phyloP scores from a whole-genome alignment of 108 stramenopile species.

The Tribonema minus region DNA sequence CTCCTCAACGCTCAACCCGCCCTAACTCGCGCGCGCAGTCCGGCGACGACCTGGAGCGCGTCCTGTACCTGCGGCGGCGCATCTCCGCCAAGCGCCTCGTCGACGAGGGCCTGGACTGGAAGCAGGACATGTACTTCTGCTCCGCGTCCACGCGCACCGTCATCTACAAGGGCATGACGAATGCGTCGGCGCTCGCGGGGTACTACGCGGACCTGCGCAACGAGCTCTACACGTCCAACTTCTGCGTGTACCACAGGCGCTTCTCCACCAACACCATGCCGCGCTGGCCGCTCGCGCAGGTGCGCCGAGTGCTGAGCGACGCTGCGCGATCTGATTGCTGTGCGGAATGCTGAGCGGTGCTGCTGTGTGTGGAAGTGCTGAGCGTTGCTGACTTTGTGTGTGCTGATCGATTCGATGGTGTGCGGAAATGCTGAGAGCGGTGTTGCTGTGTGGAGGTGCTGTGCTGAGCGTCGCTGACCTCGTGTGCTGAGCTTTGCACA shows the following conservation, averaged over 20 bases:
- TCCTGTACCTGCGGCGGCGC: constrained; percentile 33
- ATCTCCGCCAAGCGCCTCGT: constrained; percentile 4
- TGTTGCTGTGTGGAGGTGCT: too few species aligned
- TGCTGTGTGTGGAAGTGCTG: too few species aligned
- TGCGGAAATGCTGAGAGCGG: too few species aligned
- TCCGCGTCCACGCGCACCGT: constrained; percentile 44
- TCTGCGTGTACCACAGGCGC: constrained; percentile 48
- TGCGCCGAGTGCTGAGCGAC: too few species aligned
- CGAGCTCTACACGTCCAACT: constrained; percentile 38
- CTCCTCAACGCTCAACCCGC: too few species aligned
- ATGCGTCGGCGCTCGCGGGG: constrained; percentile 3
- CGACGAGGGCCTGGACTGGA: constrained; percentile 17
- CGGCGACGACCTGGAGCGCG: constrained; percentile 35
- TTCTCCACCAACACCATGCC: constrained; percentile 55
- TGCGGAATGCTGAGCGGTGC: too few species aligned
- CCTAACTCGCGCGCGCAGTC: too few species aligned
- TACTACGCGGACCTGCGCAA: constrained; percentile 40
- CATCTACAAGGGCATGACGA: constrained; percentile 52
- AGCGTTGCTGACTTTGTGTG: too few species aligned
- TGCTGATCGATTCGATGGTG: too few species aligned
- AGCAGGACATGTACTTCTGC: constrained; percentile 42
- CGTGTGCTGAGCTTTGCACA: too few species aligned
- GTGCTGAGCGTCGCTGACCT: too few species aligned
- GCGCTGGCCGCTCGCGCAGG: constrained; percentile 49
- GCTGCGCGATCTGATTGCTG: too few species aligned